Percentiles rank a stretch among this genome's conserved stretches.
Evolutionary conservation across 192 early-diverging fungal species (phyloP).

Genomic region (Mortierella claussenii): DNA sequence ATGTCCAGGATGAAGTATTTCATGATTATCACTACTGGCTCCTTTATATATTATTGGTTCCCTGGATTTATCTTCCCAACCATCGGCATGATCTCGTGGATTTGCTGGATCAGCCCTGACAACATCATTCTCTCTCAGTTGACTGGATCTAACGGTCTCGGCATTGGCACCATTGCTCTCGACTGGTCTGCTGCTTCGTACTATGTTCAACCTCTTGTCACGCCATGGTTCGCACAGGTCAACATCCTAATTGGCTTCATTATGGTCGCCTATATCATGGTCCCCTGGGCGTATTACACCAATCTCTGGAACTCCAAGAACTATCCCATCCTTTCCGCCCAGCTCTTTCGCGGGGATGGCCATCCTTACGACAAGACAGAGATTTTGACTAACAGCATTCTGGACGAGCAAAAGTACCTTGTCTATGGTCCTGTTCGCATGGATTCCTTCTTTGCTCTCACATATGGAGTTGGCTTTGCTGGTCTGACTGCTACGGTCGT

Average conservation of each 20-base stretch:
- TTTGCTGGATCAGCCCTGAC: constrained; percentile 56
- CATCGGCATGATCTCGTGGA: constrained; percentile 53
- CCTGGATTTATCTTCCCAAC: constrained; percentile 59
- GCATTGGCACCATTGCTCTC: constrained; percentile 44
- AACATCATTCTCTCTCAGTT: constrained; percentile 52
- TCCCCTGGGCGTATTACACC: constrained; percentile 52
- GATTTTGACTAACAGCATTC: constrained; percentile 51
- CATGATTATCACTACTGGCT: constrained; percentile 55
- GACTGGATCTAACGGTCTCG: constrained; percentile 48
- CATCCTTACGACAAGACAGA: constrained; percentile 21
- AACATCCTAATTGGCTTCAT: constrained; percentile 57
- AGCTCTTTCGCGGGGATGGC: constrained; percentile 7
- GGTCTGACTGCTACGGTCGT: constrained; percentile 62
- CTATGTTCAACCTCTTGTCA: constrained; percentile 49
- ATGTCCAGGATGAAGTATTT: constrained; percentile 66
- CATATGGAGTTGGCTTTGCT: constrained; percentile 64
- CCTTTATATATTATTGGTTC: constrained; percentile 59
- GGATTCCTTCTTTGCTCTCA: constrained; percentile 56
- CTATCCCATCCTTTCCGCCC: constrained; percentile 44
- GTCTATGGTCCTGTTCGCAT: constrained; percentile 53
- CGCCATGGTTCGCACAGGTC: constrained; percentile 54
- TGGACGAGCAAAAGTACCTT: constrained; percentile 48
- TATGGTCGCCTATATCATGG: constrained; percentile 41
- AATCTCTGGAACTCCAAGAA: constrained; percentile 53
- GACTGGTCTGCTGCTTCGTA: constrained; percentile 52